Conservation (phyloP, 139 green algal genomes). For the Microglena sp. region DNA sequence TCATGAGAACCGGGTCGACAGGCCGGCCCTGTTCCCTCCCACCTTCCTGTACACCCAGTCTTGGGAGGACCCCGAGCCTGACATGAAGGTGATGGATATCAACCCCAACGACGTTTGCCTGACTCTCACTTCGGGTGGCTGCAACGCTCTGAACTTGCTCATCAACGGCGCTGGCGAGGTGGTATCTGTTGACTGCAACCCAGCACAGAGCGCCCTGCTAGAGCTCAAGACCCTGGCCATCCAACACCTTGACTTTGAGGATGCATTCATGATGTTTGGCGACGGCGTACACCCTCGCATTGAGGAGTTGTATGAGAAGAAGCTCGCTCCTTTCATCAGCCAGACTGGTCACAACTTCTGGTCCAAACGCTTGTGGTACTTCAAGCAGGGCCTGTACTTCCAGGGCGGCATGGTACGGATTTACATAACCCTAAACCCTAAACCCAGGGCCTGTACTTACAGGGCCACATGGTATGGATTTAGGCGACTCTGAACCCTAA, state of each 20-base stretch:
- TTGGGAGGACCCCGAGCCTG: conserved; percentile 92
- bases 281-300: conserved; percentile 66
- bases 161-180: conserved; percentile 72
- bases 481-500: too few relatives aligned
- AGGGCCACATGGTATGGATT: too few relatives aligned
- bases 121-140: conserved; percentile 92
- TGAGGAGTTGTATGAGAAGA: conserved; percentile 66
- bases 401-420: conserved; percentile 90
- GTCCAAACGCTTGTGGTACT: conserved; percentile 77
- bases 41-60: conserved; percentile 98
- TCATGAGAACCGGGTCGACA: conserved; percentile 62
- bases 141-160: conserved; percentile 93
- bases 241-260: conserved; percentile 76
- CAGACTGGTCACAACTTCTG: conserved; percentile 85
- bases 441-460: too few relatives aligned
- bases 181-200: conserved; percentile 95
- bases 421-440: too few relatives aligned
- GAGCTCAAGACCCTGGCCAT: conserved; percentile 98
- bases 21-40: conserved; percentile 81
- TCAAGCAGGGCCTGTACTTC: conserved; percentile 90
- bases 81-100: conserved; percentile 84
- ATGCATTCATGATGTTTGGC: conserved; percentile 71
- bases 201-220: conserved; percentile 84
- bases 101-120: conserved; percentile 74
- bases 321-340: conserved; percentile 83